A percentile compares a stretch with the other conserved stretches of the same genome.
Evolutionary conservation across 257 asterid species (phyloP).

Genomic region (Salvia hispanica): DNA sequence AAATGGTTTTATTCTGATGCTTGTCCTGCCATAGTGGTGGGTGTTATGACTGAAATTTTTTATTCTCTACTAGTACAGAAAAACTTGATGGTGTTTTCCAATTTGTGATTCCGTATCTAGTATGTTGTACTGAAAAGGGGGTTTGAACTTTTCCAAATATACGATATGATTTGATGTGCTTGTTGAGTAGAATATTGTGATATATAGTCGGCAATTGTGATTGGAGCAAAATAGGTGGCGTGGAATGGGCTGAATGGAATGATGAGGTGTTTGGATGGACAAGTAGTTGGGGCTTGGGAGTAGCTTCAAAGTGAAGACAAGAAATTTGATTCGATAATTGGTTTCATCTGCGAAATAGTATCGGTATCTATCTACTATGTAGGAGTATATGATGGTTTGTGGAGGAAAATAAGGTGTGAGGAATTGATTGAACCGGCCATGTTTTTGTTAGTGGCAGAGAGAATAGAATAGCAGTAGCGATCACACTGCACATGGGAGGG

Average conservation of each 20-base stretch:
- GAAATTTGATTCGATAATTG: slow-evolving; percentile 2
- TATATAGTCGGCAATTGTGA: neutral
- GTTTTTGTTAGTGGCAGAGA: too few relatives aligned
- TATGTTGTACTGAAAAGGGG: neutral
- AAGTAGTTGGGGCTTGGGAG: neutral
- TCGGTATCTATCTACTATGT: too few relatives aligned
- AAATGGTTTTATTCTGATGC: neutral
- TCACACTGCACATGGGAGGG: slow-evolving; percentile 33
- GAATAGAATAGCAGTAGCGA: too few relatives aligned
- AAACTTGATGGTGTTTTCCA: neutral
- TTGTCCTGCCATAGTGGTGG: slow-evolving; percentile 2
- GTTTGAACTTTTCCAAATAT: neutral
- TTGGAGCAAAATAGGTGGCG: neutral
- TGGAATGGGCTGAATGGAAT: too few relatives aligned
- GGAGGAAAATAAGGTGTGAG: too few relatives aligned
- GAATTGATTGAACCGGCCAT: too few relatives aligned
- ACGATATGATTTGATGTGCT: neutral
- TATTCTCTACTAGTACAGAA: neutral
- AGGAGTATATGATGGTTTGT: too few relatives aligned
- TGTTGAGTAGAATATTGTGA: neutral
- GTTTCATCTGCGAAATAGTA: too few relatives aligned
- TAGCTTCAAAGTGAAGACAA: slow-evolving; percentile 15
- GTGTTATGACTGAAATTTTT: slow-evolving; percentile 21
- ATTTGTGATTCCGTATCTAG: neutral
- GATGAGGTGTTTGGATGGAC: slow-evolving; percentile 12